Conservation (phyloP, 371 early-diverging fungal species). For the Saksenaea oblongispora region DNA sequence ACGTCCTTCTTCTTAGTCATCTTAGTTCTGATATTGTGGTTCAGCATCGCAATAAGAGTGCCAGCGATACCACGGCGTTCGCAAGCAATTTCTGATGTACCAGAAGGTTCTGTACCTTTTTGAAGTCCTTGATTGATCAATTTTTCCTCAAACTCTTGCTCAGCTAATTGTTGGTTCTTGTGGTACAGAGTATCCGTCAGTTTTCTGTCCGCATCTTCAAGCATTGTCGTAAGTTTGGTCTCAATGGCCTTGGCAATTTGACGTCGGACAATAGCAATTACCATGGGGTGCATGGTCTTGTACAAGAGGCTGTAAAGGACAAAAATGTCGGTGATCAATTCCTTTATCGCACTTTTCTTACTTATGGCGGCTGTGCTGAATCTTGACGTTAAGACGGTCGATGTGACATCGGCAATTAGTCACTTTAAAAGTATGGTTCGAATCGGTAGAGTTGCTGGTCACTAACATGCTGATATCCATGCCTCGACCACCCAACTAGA, state of each 20-base stretch:
- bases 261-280: conserved; percentile 45
- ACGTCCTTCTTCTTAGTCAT: conserved; percentile 7
- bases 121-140: neutral
- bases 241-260: conserved; percentile 53
- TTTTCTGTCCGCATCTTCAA: conserved; percentile 39
- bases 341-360: conserved; percentile 17
- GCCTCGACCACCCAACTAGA: conserved; percentile 57
- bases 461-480: conserved; percentile 39
- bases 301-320: conserved; percentile 42
- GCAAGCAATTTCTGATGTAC: neutral
- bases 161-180: conserved; percentile 6
- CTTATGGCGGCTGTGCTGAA: conserved; percentile 48
- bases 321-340: neutral
- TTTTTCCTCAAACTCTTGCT: neutral
- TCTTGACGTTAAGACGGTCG: conserved; percentile 51
- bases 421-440: conserved; percentile 30
- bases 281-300: conserved; percentile 46
- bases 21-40: conserved; percentile 25
- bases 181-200: conserved; percentile 31
- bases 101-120: neutral
- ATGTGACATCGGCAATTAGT: conserved; percentile 39
- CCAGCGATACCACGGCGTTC: conserved; percentile 25
- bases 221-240: conserved; percentile 32
- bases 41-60: conserved; percentile 24
- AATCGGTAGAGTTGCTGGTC: conserved; percentile 30